Evolutionary conservation across 176 grass and related monocot genomes (phyloP), one percentile per base, ranked within the genome.

Genomic region (Ampelocalamus luodianensis): DNA sequence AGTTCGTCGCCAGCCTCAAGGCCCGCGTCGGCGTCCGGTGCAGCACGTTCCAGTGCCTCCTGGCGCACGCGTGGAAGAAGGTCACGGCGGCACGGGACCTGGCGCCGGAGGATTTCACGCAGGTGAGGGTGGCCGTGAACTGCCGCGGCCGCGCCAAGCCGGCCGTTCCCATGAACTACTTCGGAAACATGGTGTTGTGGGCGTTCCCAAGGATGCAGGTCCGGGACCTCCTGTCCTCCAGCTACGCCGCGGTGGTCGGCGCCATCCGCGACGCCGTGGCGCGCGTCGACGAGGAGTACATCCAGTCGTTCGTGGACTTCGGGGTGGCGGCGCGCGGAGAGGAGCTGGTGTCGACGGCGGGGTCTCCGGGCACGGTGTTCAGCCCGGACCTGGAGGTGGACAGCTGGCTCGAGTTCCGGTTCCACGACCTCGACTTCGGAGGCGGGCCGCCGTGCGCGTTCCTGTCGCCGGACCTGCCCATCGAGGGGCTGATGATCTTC

Each of bases 261-360:
- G 43, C 53, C 18, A 82, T 91, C 64, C 86, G 80, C 49, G 78
- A 85, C 45, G 86, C 84, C 37, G 79, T 92, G 14, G 22, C 65
- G 10, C 39, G 23, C 16, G 51, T 88, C 20, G 82, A 92, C 72
- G 82, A 63, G 2, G 17, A 49, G 2, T 88, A 92, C 82, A 78
- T 92, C 82, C 86, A 78, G 29, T 92, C 90, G 46, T 84, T 92
- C 55, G 66, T 92, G 1, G 90, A 92, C 72, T 85, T 88, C 66
- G 86, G 86, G 6, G 82, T 46, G 66, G 0, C 44, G 9, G 45
- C 78, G 20, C 26, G 8, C 20, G 72, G 43, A 0, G 78, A 88
- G 20, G 78, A 85, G 82, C 82, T 86, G 0, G n/a, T 22, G 22
- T 29, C 86, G 15, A 84, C 80, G 77, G 83, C 87, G 3, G 90